Conservation (phyloP, 2,329 filamentous ascomycete species). For the Tolypocladium tropicale region DNA sequence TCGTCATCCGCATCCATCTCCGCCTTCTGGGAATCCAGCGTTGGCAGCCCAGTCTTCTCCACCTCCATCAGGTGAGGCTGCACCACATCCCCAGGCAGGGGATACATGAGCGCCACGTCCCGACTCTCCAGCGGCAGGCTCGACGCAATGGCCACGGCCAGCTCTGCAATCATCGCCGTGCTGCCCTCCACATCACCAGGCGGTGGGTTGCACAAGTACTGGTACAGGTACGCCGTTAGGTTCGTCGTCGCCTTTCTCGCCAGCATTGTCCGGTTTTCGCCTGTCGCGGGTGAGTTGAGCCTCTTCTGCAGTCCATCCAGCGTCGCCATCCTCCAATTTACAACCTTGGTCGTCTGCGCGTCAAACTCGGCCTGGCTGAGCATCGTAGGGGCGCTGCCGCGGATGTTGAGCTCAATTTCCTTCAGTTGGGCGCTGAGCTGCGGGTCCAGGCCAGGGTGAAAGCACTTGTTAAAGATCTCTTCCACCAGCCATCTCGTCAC, state of each 20-base stretch:
- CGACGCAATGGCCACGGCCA: constrained; percentile 74
- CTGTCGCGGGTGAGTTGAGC: constrained; percentile 54
- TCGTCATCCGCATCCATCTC: constrained; percentile 31
- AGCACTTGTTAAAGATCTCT: constrained; percentile 82
- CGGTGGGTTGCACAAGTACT: constrained; percentile 65
- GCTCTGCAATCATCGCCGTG: constrained; percentile 84
- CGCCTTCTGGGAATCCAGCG: constrained; percentile 38
- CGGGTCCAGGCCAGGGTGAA: constrained; percentile 79
- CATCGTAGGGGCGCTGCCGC: constrained; percentile 61
- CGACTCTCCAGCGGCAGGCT: constrained; percentile 86
- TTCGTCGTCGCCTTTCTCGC: constrained; percentile 59
- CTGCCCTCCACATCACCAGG: constrained; percentile 78
- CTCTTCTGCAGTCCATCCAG: constrained; percentile 75
- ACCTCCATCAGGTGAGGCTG: constrained; percentile 73
- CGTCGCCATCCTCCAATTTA: constrained; percentile 89
- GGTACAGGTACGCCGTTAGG: constrained; percentile 58
- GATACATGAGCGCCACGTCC: constrained; percentile 82
- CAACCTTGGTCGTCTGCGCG: constrained; percentile 74
- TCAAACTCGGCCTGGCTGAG: constrained; percentile 81
- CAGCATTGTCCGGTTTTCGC: constrained; percentile 56
- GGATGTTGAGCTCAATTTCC: constrained; percentile 77
- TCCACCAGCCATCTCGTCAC: constrained; percentile 86
- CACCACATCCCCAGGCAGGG: constrained; percentile 63
- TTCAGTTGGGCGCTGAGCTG: constrained; percentile 71
- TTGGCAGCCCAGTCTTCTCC: constrained; percentile 61